A percentile compares a stretch with the other conserved stretches of the same genome.
phyloP scores from a whole-genome alignment of 345 rosid genomes.

The Ceriops zippeliana region DNA sequence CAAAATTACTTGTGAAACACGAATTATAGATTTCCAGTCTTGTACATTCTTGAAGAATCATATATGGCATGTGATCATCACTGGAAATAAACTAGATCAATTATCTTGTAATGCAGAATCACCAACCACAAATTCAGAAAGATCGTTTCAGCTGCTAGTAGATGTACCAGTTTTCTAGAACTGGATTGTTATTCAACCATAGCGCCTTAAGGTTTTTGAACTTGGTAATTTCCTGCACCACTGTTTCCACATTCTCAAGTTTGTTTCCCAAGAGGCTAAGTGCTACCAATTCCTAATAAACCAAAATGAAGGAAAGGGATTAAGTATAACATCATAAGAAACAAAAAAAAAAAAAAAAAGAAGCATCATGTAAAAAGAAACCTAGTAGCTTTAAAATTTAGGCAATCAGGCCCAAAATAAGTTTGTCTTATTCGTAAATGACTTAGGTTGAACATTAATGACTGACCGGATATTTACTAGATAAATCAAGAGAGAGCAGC shows the following conservation, averaged over 20 bases:
- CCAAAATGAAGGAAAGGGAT: not conserved
- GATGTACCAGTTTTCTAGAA: slow-evolving; percentile 49
- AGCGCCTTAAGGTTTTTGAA: slow-evolving; percentile 67
- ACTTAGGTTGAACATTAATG: not conserved
- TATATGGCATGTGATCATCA: slow-evolving; percentile 40
- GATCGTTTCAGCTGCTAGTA: slow-evolving; percentile 3
- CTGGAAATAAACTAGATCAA: slow-evolving; percentile 36
- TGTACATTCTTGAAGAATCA: slow-evolving; percentile 59
- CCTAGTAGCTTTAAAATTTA: not conserved
- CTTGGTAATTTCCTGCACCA: slow-evolving; percentile 58
- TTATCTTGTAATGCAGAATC: slow-evolving; percentile 4
- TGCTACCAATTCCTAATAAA: slow-evolving; percentile 63
- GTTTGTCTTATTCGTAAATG: not conserved
- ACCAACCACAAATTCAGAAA: slow-evolving; percentile 4
- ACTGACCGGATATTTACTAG: slow-evolving; percentile 60
- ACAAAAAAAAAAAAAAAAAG: not conserved
- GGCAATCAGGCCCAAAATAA: not conserved
- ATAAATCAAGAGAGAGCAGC: slow-evolving; percentile 53
- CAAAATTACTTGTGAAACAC: slow-evolving; percentile 55
- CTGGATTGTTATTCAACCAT: slow-evolving; percentile 84
- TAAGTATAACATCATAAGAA: not conserved
- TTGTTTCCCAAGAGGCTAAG: slow-evolving; percentile 80
- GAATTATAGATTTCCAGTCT: slow-evolving; percentile 80
- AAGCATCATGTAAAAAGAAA: no score
- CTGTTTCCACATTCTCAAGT: slow-evolving; percentile 47